Evolutionary conservation across 208 protist species (phyloP).

Genomic region (Phytomonas sp.): DNA sequence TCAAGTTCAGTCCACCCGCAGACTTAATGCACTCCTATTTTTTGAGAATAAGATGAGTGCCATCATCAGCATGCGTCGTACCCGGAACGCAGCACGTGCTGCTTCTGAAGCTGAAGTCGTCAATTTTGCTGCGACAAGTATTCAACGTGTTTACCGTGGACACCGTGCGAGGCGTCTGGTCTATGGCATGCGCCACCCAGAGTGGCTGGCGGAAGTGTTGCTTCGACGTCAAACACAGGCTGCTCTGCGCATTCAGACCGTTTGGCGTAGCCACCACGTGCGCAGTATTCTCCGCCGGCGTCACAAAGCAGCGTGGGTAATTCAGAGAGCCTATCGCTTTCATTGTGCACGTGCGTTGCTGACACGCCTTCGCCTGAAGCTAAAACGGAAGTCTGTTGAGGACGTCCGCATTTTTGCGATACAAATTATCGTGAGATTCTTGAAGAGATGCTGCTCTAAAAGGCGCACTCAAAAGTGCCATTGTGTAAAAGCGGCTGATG

Average conservation of each 20-base stretch:
- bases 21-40: constrained; percentile 29
- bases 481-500: background rate
- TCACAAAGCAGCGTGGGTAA: constrained; percentile 14
- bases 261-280: constrained; percentile 18
- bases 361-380: constrained; percentile 11
- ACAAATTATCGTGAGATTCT: constrained; percentile 15
- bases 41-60: constrained; percentile 50
- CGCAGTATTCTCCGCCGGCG: constrained; percentile 9
- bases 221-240: background rate
- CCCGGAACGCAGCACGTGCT: constrained; percentile 16
- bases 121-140: constrained; percentile 35
- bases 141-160: constrained; percentile 59
- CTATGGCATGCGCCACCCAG: constrained; percentile 33
- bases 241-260: constrained; percentile 15
- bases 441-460: background rate
- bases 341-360: constrained; percentile 14
- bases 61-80: constrained; percentile 34
- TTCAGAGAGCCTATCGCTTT: constrained; percentile 34
- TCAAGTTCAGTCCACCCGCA: constrained; percentile 10
- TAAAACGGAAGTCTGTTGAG: background rate
- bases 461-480: background rate
- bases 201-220: constrained; percentile 15
- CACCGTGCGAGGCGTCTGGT: constrained; percentile 26
- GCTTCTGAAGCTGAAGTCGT: constrained; percentile 21
- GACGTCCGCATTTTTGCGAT: constrained; percentile 16